Base-by-base conservation (phyloP, 768 basidiomycete species). In the Russula sp. region DNA sequence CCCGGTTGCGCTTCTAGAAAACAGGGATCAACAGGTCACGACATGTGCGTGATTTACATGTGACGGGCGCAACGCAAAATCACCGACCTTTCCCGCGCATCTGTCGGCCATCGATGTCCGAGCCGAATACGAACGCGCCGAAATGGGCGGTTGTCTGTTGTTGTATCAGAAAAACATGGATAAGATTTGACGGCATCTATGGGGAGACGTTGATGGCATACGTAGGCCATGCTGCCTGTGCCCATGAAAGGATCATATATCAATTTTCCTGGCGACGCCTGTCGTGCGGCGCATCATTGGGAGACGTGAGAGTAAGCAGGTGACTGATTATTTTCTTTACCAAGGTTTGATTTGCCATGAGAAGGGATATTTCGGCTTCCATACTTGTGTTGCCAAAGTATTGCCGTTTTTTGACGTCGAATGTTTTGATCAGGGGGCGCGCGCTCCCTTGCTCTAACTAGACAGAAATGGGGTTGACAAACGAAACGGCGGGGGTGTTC, bases 351-450 rank as follows among this genome's bases (percentile, higher is more conserved):
- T 96, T 96, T 9, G 95, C 93, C 95, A 98, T 98, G 32, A 98
- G 74, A 48, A 99, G 76, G 1, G 93, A 95, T 51, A 98, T 87
- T 72, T 98, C 94, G 0, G 96, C 85, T 67, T 97, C 95, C 97
- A 99, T 99, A 68, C 90, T 91, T 0, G 97, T 99, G 66, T 95
- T 99, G 3, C 97, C 97, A 72, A 85, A 98, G 70, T 90, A 98
- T 14, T 77, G 76, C 9, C 97, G 81, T 67, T 92, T 91, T 73
- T 97, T 98, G 52, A 99, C 88, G 63, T 91, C 87, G 63, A 92
- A 96, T 56, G 75, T 81, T 51, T 75, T 73, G 51, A 93, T 79
- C 38, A 95, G 76, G 3, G 76, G 70, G 6, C 96, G 83, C 0
- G 90, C 88, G 32, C 80, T 77, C 14, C 87, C 87, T 68, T 86